phyloP scores from a whole-genome alignment of 2,329 filamentous ascomycete species.

The Corynespora cassiicola region DNA sequence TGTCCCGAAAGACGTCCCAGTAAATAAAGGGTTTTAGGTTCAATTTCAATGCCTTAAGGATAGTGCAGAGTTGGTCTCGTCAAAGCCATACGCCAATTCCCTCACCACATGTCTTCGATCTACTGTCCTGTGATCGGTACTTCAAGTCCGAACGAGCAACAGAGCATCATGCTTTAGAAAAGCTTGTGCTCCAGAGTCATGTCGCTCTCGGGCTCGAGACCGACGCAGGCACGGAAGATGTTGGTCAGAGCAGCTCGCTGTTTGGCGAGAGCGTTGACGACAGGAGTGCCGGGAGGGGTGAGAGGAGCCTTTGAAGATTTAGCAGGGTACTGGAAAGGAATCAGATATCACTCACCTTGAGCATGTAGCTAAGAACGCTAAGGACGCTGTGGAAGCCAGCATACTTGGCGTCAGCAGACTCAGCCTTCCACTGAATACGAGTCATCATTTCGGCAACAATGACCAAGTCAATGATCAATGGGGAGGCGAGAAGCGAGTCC shows the following conservation, averaged over 20 bases:
- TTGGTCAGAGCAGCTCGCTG: constrained; percentile 94
- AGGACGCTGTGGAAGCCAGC: constrained; percentile 92
- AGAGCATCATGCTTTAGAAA: too few species aligned
- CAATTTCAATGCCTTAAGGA: too few species aligned
- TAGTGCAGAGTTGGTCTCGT: too few species aligned
- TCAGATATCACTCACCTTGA: constrained; percentile 61
- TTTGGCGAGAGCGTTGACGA: constrained; percentile 94
- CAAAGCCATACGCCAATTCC: too few species aligned
- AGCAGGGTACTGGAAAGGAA: neutral
- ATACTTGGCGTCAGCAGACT: constrained; percentile 57
- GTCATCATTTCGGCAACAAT: constrained; percentile 98
- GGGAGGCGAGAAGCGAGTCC: constrained; percentile 93
- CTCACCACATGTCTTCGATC: too few species aligned
- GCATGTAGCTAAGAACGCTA: constrained; percentile 98
- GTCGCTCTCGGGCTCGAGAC: constrained; percentile 95
- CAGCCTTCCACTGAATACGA: constrained; percentile 86
- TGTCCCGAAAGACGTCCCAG: too few species aligned
- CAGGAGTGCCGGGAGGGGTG: constrained; percentile 91
- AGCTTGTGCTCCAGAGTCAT: constrained; percentile 99
- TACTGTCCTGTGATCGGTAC: too few species aligned
- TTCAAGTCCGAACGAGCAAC: too few species aligned
- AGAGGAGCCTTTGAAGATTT: constrained; percentile 73
- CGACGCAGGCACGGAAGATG: constrained; percentile 97
- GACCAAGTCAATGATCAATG: constrained; percentile 95
- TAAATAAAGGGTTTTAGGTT: too few species aligned